Conservation (phyloP, 768 basidiomycete species). For the Arthromyces matolae region DNA sequence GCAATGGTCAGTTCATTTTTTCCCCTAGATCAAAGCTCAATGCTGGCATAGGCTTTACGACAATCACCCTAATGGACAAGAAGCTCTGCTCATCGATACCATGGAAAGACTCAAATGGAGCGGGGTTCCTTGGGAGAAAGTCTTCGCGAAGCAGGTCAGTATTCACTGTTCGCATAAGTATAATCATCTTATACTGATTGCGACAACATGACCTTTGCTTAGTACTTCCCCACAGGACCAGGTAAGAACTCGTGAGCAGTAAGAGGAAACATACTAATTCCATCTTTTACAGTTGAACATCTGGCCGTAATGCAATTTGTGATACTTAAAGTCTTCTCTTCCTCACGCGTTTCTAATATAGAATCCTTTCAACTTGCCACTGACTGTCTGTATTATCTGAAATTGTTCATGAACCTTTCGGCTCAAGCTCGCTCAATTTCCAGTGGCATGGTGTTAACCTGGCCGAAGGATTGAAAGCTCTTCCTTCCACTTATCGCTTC, state of each 20-base stretch:
- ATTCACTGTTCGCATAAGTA: not conserved
- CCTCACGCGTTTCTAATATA: conserved; percentile 4
- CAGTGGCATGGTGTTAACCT: conserved; percentile 60
- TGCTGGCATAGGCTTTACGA: conserved; percentile 46
- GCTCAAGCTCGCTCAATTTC: not conserved
- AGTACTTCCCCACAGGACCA: conserved; percentile 45
- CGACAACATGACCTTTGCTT: too few species aligned
- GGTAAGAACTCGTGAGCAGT: too few species aligned
- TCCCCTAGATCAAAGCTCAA: not conserved
- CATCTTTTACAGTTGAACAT: conserved; percentile 23
- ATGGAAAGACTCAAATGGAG: conserved; percentile 50
- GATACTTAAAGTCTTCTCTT: not conserved
- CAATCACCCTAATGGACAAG: conserved; percentile 44
- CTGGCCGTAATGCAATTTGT: conserved; percentile 19
- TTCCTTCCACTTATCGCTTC: conserved; percentile 51
- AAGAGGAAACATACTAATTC: too few species aligned
- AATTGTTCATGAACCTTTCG: not conserved
- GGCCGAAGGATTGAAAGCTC: conserved; percentile 54
- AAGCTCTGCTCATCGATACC: conserved; percentile 47
- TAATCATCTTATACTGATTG: too few species aligned
- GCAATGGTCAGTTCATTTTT: conserved; percentile 42
- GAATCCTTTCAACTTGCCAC: conserved; percentile 45
- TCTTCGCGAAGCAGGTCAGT: conserved; percentile 41
- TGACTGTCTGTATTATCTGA: conserved; percentile 30
- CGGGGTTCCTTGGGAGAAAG: conserved; percentile 53